Percentiles rank a stretch among this genome's conserved stretches.
Conservation (phyloP, 108 stramenopile genomes). For the Schizochytrium sp. region DNA sequence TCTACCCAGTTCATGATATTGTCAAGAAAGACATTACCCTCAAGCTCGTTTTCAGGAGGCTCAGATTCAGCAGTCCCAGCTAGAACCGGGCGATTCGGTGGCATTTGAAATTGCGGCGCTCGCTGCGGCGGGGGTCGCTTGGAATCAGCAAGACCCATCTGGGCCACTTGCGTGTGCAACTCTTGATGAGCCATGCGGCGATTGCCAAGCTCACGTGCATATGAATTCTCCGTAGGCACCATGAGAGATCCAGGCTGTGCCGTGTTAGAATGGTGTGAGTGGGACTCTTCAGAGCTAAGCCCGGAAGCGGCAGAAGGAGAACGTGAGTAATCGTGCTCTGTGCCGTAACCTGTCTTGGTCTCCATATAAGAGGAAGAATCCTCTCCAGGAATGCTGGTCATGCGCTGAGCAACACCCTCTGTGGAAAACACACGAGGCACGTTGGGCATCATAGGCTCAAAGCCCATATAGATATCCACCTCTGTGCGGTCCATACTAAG, state of each 20-base stretch:
- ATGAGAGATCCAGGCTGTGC: neutral
- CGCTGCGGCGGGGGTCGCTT: neutral
- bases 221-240: neutral
- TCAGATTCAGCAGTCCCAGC: neutral
- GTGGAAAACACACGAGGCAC: constrained; percentile 31
- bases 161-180: constrained; percentile 17
- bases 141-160: neutral
- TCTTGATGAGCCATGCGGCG: neutral
- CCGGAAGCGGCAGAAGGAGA: neutral
- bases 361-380: neutral
- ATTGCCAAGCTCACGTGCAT: neutral
- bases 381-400: constrained; percentile 16
- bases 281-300: neutral
- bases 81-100: neutral
- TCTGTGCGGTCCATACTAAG: constrained; percentile 56
- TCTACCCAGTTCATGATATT: constrained; percentile 38
- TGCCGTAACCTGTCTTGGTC: neutral
- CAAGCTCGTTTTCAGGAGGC: constrained; percentile 37
- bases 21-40: constrained; percentile 49
- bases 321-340: neutral
- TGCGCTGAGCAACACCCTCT: neutral
- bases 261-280: neutral
- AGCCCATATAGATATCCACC: constrained; percentile 56
- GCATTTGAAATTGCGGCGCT: constrained; percentile 19
- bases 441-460: constrained; percentile 46